Base-by-base conservation (phyloP, 192 early-diverging fungal species). In the Coemansia sp. region DNA sequence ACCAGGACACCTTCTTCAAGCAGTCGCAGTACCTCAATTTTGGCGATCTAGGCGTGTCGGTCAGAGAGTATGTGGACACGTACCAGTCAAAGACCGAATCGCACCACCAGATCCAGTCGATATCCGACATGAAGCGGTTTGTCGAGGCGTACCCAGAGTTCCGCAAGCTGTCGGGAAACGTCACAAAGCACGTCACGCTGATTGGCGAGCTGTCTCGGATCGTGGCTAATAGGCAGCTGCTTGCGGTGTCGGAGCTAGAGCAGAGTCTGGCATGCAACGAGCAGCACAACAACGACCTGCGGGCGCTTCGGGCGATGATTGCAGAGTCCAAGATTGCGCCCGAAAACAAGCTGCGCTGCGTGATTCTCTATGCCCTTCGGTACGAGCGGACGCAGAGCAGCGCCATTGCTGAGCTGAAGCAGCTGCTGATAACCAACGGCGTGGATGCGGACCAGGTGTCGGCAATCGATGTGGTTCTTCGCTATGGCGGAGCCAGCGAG, bases 71-170 rank as follows among this genome's bases (percentile, higher is more conserved):
- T 74, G 95, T 98, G 44, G 93, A 95, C 65, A 91, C 95, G 65
- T 99, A 94, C 76, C 97, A 99, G 77, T 67, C 83, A 40, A 94
- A 95, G 73, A 94, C 97, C 16, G 88, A 96, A 72, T 93, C 91
- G 6, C 91, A 91, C 56, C 90, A 90, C 78, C 89, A 94, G 64
- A 94, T 99, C 64, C 94, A 99, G 62, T 94, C 93, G 18, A 98
- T 99, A 64, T 78, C 90, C 9, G 96, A 99, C 69, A 99, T 99
- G 97, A 99, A 99, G 75, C 87, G 91, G 53, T 99, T 99, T 88
- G 94, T 99, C 10, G 95, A 99, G 75, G 94, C 95, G 49, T 99
- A 99, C 69, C 97, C 97, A 7, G 97, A 99, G 68, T 98, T 99
- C 70, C 84, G 94, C 66, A 97, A 96, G 77, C 85, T 99, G 15